These are phyloP conservation scores for Zygnema cylindricum DNA, from an alignment of 139 green algal species.

Conservation along the genomic window DNA sequence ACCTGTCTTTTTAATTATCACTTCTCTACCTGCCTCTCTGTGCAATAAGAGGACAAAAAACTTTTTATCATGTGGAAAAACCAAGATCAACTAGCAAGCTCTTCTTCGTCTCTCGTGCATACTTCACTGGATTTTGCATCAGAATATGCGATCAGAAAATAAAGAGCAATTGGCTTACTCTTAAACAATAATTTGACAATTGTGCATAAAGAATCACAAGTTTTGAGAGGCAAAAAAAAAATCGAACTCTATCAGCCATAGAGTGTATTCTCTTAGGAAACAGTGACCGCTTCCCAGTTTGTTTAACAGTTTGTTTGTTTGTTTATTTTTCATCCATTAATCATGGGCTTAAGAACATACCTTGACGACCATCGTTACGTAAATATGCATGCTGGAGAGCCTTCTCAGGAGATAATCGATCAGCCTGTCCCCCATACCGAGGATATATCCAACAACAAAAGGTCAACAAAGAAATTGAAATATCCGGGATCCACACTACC, in stretches of 20 bases:
- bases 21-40: not conserved
- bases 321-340: too few species aligned
- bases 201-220: not conserved
- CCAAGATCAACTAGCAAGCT: too few species aligned
- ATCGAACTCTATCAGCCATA: too few species aligned
- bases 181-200: not conserved
- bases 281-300: not conserved
- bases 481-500: too few species aligned
- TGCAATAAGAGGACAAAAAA: not conserved
- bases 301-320: too few species aligned
- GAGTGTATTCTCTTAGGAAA: not conserved
- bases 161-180: not conserved
- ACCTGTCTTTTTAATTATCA: too few species aligned
- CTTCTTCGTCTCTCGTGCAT: too few species aligned
- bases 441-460: too few species aligned
- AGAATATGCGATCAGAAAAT: too few species aligned
- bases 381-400: not conserved
- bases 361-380: not conserved
- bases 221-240: not conserved
- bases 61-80: too few species aligned
- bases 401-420: not conserved
- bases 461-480: too few species aligned
- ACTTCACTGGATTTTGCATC: too few species aligned
- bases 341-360: not conserved
- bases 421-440: not conserved